Evolutionary conservation across 2,329 filamentous ascomycete genomes (phyloP), one percentile per base, ranked within the genome.

Genomic region (Talaromyces sp.): DNA sequence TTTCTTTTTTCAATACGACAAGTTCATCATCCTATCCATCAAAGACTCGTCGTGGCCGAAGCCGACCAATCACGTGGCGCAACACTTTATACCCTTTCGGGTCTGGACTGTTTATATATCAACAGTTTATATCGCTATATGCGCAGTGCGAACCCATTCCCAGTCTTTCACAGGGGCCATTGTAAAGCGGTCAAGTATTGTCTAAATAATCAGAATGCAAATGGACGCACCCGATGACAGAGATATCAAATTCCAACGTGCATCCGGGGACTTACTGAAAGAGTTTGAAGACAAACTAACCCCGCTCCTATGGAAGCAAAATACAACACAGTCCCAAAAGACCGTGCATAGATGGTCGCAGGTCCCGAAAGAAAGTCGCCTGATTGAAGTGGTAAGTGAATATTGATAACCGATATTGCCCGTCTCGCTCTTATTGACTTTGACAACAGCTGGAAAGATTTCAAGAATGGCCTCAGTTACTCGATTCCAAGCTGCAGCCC

Each of bases 401-500:
- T 5, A 5, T 2, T 1, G 65, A 68, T 73, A 54, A 69, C 67
- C 10, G 15, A 47, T 17, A 25, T 40, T 29, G 19, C 13, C 36
- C 36, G 5, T 22, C 17, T 15, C 31, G 63, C 27, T 8, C 25
- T 62, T 19, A 17, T 27, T 64, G 56, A 31, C 47, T 38, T n/a
- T 49, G 13, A 25, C 49, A 56, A 59, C 61, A 36, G 81, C 86
- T 99, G 59, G 93, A 97, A 70, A 88, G 91, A 1, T 99, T 98
- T 71, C 94, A 98, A 82, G 93, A 97, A 81, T 89, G 96, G 69
- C 95, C 95, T 19, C 95, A 99, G 76, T 85, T 98, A 45, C 85
- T 99, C 29, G 95, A 99, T 78, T 87, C 92, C 10, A 86, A 94
- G 76, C 84, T 99, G 49, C 88, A 90, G 60, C 84, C 80, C 68